Percentiles rank a stretch among this genome's conserved stretches.
phyloP scores from a whole-genome alignment of 169 alveolate genomes.

The Plasmodium vivax region DNA sequence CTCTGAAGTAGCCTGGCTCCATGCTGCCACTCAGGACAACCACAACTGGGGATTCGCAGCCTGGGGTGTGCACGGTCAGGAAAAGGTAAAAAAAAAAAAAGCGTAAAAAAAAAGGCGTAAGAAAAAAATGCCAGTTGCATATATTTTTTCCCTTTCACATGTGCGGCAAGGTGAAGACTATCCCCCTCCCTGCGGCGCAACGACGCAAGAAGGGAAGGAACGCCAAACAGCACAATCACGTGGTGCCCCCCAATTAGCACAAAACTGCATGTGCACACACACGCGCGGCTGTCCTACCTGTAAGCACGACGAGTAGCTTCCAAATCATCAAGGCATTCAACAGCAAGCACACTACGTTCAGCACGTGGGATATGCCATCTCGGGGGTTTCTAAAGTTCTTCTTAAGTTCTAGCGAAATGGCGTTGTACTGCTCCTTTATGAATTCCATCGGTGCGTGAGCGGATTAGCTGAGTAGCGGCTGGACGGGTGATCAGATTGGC shows the following conservation, averaged over 20 bases:
- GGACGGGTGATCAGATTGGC: neutral
- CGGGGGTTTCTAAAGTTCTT: conserved; percentile 44
- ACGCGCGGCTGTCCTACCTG: conserved; percentile 10
- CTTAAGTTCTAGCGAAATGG: conserved; percentile 25
- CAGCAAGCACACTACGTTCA: conserved; percentile 26
- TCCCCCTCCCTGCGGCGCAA: neutral
- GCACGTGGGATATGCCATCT: conserved; percentile 47
- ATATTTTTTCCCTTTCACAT: conserved; percentile 4
- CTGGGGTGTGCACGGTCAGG: conserved; percentile 23
- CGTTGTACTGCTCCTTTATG: conserved; percentile 56
- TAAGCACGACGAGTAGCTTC: conserved; percentile 32
- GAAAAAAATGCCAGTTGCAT: neutral
- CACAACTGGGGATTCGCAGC: conserved; percentile 93
- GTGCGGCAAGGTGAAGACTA: neutral
- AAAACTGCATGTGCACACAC: neutral
- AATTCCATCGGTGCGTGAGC: conserved; percentile 18
- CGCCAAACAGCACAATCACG: neutral
- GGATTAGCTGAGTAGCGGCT: neutral
- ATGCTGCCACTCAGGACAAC: conserved; percentile 95
- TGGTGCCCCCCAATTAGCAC: neutral
- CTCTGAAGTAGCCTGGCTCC: conserved; percentile 95
- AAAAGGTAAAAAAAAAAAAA: neutral
- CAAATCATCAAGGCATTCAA: conserved; percentile 68
- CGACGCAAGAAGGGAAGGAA: neutral
- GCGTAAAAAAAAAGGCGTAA: neutral